Evolutionary conservation across 495 filamentous ascomycete genomes (phyloP).

Genomic region (Bombardia bombarda): DNA sequence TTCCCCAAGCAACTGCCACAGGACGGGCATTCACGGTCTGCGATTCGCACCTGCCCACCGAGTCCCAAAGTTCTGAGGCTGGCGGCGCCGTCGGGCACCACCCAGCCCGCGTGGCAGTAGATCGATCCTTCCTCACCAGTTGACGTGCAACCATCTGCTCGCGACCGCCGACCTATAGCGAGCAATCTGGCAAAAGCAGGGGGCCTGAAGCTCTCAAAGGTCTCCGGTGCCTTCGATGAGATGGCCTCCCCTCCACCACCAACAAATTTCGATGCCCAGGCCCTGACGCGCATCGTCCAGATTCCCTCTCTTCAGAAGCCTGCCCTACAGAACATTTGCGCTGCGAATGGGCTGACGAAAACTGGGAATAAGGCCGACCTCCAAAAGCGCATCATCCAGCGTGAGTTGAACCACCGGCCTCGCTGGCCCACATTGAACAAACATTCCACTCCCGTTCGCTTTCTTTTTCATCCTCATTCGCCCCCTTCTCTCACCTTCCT

Average conservation of each 20-base stretch:
- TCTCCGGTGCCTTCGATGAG: no score
- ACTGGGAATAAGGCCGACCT: constrained; percentile 76
- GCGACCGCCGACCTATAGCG: no score
- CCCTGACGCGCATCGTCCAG: constrained; percentile 24
- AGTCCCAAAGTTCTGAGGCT: background rate
- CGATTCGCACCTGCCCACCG: no score
- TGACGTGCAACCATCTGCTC: no score
- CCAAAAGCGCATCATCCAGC: constrained; percentile 63
- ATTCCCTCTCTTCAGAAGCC: constrained; percentile 47
- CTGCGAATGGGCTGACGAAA: constrained; percentile 57
- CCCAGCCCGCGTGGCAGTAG: background rate
- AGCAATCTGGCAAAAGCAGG: no score
- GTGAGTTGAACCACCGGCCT: constrained; percentile 33
- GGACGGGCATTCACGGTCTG: no score
- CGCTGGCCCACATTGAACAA: background rate
- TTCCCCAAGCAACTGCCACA: no score
- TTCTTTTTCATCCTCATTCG: constrained; percentile 5
- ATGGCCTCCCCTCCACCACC: no score
- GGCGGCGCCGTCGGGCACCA: background rate
- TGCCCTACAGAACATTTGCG: constrained; percentile 66
- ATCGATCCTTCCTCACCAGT: background rate
- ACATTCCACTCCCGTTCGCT: no score
- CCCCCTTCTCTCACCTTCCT: background rate
- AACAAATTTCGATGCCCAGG: constrained; percentile 42
- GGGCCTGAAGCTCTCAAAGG: no score